phyloP scores from a whole-genome alignment of 805 yeast genomes.

The Sugiyamaella boreocaroliniensis region DNA sequence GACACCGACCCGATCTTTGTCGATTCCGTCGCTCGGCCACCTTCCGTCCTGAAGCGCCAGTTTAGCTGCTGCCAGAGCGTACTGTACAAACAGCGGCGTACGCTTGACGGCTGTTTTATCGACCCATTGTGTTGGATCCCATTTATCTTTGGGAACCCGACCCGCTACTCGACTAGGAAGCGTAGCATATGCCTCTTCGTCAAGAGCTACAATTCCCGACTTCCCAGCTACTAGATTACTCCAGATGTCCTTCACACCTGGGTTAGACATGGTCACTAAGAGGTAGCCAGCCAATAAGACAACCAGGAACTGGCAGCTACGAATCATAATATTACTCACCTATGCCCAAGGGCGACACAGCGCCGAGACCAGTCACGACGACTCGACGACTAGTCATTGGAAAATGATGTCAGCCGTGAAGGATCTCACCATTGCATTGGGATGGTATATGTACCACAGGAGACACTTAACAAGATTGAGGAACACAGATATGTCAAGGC shows the following conservation, averaged over 20 bases:
- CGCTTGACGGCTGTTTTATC: slow-evolving; percentile 48
- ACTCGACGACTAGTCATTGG: slow-evolving; percentile 44
- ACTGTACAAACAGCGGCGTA: slow-evolving; percentile 66
- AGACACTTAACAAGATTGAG: no score
- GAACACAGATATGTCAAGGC: no score
- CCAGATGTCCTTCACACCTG: slow-evolving; percentile 31
- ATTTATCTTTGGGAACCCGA: slow-evolving; percentile 45
- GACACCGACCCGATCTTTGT: slow-evolving; percentile 41
- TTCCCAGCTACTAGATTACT: slow-evolving; percentile 27
- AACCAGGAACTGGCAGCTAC: not conserved
- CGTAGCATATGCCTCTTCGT: slow-evolving; percentile 41
- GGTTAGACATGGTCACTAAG: slow-evolving; percentile 40
- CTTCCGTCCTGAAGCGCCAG: slow-evolving; percentile 72
- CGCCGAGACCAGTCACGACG: slow-evolving; percentile 87
- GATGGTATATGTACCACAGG: no score
- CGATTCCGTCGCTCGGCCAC: slow-evolving; percentile 38
- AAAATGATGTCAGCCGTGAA: not conserved
- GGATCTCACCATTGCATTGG: not conserved
- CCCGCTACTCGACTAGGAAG: slow-evolving; percentile 76
- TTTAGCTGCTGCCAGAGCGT: slow-evolving; percentile 65
- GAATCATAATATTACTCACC: not conserved
- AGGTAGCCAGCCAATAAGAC: not conserved
- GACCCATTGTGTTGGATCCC: slow-evolving; percentile 49
- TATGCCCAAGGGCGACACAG: slow-evolving; percentile 74
- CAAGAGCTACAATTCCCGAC: slow-evolving; percentile 37